These are phyloP conservation scores for Arachis hypogaea DNA, from an alignment of 306 rosid genomes.

Conservation along the genomic window DNA sequence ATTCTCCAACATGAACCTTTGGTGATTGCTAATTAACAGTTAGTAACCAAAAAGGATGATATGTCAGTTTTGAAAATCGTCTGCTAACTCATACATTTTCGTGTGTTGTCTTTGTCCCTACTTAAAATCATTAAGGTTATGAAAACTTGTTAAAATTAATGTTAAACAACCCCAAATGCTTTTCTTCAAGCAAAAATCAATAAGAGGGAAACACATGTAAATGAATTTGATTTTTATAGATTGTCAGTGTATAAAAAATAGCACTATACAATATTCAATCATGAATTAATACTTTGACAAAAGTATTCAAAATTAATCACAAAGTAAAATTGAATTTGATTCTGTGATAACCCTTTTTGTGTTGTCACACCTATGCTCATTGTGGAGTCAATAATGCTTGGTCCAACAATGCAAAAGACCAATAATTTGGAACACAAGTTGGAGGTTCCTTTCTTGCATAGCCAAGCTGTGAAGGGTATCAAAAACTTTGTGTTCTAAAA, in stretches of 20 bases:
- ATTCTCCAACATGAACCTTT: background rate
- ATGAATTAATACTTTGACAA: too few relatives aligned
- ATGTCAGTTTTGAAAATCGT: slow-evolving; percentile 40
- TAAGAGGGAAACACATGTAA: background rate
- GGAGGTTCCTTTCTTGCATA: slow-evolving; percentile 31
- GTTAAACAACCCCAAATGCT: slow-evolving; percentile 10
- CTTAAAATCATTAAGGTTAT: slow-evolving; percentile 19
- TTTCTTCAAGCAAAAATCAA: background rate
- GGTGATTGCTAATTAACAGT: background rate
- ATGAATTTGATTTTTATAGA: too few relatives aligned
- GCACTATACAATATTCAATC: too few relatives aligned
- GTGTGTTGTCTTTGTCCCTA: slow-evolving; percentile 31
- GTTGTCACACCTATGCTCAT: slow-evolving; percentile 6
- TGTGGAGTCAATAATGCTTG: background rate
- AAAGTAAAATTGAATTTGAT: background rate
- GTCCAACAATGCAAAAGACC: slow-evolving; percentile 9
- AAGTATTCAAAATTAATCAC: too few relatives aligned
- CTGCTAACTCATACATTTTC: slow-evolving; percentile 15
- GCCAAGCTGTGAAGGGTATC: slow-evolving; percentile 52
- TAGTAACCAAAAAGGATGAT: slow-evolving; percentile 25
- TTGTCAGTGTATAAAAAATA: too few relatives aligned
- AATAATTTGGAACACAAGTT: slow-evolving; percentile 35
- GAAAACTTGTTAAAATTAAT: background rate
- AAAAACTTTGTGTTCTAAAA: slow-evolving; percentile 32
- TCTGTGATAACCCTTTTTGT: slow-evolving; percentile 16